Percentiles rank a stretch among this genome's conserved stretches.
Conservation (phyloP, 2,329 filamentous ascomycete genomes). For the Coniochaeta sp. region DNA sequence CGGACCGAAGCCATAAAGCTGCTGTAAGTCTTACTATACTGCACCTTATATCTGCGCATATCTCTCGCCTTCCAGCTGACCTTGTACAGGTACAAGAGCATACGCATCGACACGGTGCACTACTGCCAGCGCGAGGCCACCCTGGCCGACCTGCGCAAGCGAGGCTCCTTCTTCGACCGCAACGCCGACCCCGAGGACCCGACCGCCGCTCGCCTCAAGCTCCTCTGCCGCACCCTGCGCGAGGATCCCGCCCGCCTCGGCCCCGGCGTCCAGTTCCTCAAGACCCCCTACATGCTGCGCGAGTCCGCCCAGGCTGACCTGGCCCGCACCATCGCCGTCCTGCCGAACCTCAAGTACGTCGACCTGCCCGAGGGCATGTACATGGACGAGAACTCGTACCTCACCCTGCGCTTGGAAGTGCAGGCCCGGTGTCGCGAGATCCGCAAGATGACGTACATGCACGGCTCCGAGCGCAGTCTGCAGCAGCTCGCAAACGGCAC, state of each 20-base stretch:
- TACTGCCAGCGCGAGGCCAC: slow-evolving; percentile 85
- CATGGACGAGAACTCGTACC: slow-evolving; percentile 68
- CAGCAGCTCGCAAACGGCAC: slow-evolving; percentile 58
- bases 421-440: slow-evolving; percentile 77
- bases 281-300: slow-evolving; percentile 90
- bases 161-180: slow-evolving; percentile 63
- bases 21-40: slow-evolving; percentile 49
- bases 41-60: too few species aligned
- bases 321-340: slow-evolving; percentile 75
- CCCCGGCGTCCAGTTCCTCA: slow-evolving; percentile 67
- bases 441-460: slow-evolving; percentile 80
- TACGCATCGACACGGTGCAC: slow-evolving; percentile 89
- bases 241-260: slow-evolving; percentile 66
- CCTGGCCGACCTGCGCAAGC: slow-evolving; percentile 72
- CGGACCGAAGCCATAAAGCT: slow-evolving; percentile 39
- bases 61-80: slow-evolving; percentile 3
- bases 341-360: slow-evolving; percentile 80
- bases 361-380: slow-evolving; percentile 87
- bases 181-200: slow-evolving; percentile 78
- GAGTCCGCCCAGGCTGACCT: slow-evolving; percentile 80
- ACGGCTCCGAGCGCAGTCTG: slow-evolving; percentile 71
- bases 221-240: slow-evolving; percentile 76
- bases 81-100: slow-evolving; percentile 65
- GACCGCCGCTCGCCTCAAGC: slow-evolving; percentile 64
- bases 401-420: slow-evolving; percentile 73